phyloP scores from a whole-genome alignment of 2,329 filamentous ascomycete genomes.

The Fusarium sp. region DNA sequence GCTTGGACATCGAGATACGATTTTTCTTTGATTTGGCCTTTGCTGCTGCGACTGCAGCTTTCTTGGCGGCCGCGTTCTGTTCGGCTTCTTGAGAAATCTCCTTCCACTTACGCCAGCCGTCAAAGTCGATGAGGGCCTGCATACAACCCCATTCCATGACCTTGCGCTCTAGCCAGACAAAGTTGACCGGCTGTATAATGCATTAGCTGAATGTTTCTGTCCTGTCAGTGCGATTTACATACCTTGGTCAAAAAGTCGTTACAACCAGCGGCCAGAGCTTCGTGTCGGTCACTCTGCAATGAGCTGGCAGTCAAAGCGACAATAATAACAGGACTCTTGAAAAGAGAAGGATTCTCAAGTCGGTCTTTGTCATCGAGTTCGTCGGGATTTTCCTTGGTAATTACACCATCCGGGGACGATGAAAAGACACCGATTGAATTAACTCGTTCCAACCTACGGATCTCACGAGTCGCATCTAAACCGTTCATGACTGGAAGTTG shows the following conservation, averaged over 20 bases:
- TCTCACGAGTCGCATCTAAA: conserved; percentile 94
- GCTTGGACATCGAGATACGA: conserved; percentile 53
- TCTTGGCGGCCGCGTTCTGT: conserved; percentile 58
- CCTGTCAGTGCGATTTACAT: conserved; percentile 45
- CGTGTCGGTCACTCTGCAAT: conserved; percentile 93
- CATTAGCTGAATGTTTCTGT: conserved; percentile 21
- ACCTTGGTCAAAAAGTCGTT: conserved; percentile 99
- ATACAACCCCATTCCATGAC: conserved; percentile 99
- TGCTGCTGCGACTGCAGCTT: conserved; percentile 50
- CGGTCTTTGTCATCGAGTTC: conserved; percentile 74
- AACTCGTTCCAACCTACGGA: conserved; percentile 86
- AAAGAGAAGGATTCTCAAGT: conserved; percentile 75
- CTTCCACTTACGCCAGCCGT: conserved; percentile 98
- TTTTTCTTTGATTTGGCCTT: conserved; percentile 61
- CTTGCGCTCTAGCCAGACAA: conserved; percentile 96
- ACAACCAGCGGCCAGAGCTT: conserved; percentile 93
- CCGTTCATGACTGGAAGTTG: conserved; percentile 97
- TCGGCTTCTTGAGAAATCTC: conserved; percentile 72
- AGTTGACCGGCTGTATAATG: conserved; percentile 83
- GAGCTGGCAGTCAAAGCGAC: conserved; percentile 95
- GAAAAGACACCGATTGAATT: conserved; percentile 95
- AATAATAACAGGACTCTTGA: conserved; percentile 98
- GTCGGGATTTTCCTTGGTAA: conserved; percentile 59
- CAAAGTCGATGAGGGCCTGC: conserved; percentile 98
- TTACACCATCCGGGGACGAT: conserved; percentile 67